Evolutionary conservation across 1,139 yeast species (phyloP), one percentile per base, ranked within the genome.

Genomic region (Pichia sp.): DNA sequence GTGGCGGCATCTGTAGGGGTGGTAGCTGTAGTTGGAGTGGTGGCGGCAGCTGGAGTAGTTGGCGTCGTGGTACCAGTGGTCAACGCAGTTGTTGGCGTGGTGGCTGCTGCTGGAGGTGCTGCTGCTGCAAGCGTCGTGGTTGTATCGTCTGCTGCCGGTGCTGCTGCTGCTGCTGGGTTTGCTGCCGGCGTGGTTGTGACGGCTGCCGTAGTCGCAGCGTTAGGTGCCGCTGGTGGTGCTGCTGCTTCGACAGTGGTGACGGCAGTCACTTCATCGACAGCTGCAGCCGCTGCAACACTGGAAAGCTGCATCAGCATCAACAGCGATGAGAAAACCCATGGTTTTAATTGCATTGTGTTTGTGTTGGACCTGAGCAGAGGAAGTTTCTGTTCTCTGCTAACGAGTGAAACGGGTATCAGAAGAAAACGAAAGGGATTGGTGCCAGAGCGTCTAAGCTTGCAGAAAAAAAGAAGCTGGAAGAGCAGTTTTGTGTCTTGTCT

Each of bases 321-420:
- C 23, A 43, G 29, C 13, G 32, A 29, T 2, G 54, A 45, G 41
- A 48, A 48, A 29, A 34, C 8, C 19, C 48, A 26, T n/a, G 52
- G 45, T 41, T 47, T 44, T 1, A 52, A 11, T 16, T 48, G 45
- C 52, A 52, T 52, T 44, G 32, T 26, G n/a, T 26, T 19, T 41
- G 29, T 44, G 34, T 29, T 13, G 23, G 23, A 41, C 29, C 45
- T 16, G 45, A 16, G 41, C n/a, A 36, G 41, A 36, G 16, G 16
- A 36, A 15, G 41, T 15, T 36, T 36, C 41, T 36, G n/a, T 36
- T 36, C 16, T 36, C 8, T n/a, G 41, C 16, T 43, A 43, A 43
- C 16, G 30, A 43, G 32, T 43, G 30, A 8, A 43, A 36, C 7
- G n/a, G 16, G 7, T 36, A 15, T n/a, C 16, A n/a, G 41, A 36